These are phyloP conservation scores for Oxytropis ochrocephala DNA, from an alignment of 306 rosid species.

Conservation along the genomic window DNA sequence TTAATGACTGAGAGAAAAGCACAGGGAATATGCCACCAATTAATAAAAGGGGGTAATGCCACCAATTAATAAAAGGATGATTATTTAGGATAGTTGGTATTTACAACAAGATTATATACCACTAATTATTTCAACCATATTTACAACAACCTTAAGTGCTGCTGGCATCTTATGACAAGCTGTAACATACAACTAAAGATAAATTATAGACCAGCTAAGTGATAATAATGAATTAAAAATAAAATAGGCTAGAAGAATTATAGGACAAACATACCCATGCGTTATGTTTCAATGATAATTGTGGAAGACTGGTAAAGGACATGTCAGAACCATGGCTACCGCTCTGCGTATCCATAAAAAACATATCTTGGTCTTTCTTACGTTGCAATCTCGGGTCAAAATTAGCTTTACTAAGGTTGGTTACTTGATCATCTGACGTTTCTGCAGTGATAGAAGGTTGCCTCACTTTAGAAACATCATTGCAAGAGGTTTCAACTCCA, in stretches of 20 bases:
- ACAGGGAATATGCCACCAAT: neutral
- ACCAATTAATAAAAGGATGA: no score
- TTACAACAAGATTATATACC: neutral
- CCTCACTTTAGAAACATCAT: conserved; percentile 33
- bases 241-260: neutral
- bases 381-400: conserved; percentile 27
- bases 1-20: conserved; percentile 19
- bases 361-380: conserved; percentile 34
- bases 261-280: conserved; percentile 47
- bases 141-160: no score
- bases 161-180: neutral
- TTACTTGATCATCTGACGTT: conserved; percentile 17
- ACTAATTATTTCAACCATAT: neutral
- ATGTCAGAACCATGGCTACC: conserved; percentile 35
- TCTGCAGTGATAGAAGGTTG: conserved; percentile 41
- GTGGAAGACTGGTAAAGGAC: conserved; percentile 38
- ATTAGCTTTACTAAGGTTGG: conserved; percentile 30
- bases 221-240: neutral
- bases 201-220: neutral
- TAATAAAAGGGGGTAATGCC: no score
- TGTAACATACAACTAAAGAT: neutral
- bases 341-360: conserved; percentile 22
- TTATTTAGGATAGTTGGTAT: neutral
- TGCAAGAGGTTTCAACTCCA: conserved; percentile 39
- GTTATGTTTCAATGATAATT: conserved; percentile 41